Evolutionary conservation across 2,329 filamentous ascomycete genomes (phyloP).

Genomic region (Akanthomyces lecanii): DNA sequence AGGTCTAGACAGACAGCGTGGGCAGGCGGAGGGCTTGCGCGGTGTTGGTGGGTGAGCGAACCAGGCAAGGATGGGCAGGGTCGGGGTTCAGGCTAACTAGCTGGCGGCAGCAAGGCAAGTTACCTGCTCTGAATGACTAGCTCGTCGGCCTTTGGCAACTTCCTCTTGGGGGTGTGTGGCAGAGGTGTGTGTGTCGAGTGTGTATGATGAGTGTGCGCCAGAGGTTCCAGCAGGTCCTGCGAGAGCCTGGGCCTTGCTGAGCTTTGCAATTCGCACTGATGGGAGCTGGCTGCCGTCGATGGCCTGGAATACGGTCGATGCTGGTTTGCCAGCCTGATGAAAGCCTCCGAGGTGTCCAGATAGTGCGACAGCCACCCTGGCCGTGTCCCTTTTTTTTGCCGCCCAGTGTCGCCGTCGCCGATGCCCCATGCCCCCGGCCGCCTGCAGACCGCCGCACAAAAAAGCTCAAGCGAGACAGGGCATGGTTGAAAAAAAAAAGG

Average conservation of each 20-base stretch:
- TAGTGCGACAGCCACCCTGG: constrained; percentile 1
- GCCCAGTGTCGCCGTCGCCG: neutral
- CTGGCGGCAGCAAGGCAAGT: neutral
- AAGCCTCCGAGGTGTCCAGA: neutral
- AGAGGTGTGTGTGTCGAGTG: neutral
- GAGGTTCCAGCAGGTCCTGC: neutral
- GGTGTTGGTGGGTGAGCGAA: constrained; percentile 1
- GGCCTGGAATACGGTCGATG: neutral
- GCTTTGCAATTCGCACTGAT: neutral
- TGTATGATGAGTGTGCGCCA: neutral
- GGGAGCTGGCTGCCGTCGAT: neutral
- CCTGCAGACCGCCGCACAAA: constrained; percentile 14
- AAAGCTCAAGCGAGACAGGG: constrained; percentile 15
- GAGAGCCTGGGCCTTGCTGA: neutral
- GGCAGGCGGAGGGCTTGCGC: neutral
- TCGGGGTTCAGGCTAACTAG: constrained; percentile 9
- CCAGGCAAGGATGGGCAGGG: constrained; percentile 3
- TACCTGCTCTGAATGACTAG: constrained; percentile 4
- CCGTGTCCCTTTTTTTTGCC: neutral
- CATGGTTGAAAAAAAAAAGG: neutral
- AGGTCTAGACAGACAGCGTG: neutral
- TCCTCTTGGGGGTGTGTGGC: neutral
- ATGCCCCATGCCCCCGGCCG: constrained; percentile 6
- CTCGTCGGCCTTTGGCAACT: neutral
- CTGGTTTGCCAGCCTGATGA: neutral